These are phyloP conservation scores for Fusarium concolor DNA, from an alignment of 2,329 filamentous ascomycete species.

Conservation along the genomic window DNA sequence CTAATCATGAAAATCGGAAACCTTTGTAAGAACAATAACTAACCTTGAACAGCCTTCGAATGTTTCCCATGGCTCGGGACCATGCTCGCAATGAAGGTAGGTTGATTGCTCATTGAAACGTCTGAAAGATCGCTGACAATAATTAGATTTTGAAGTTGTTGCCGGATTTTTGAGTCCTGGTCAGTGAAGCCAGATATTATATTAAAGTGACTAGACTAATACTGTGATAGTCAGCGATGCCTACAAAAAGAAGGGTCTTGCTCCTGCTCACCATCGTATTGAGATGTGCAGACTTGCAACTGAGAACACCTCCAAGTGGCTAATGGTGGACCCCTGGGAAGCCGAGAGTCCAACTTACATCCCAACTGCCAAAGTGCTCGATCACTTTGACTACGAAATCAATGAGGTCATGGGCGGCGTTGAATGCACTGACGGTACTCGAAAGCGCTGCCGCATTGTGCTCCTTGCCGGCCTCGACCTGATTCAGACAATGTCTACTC, in stretches of 20 bases:
- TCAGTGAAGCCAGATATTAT: constrained; percentile 29
- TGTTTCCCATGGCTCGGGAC: constrained; percentile 89
- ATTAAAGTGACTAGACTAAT: constrained; percentile 3
- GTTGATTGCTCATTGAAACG: constrained; percentile 13
- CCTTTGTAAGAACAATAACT: neutral
- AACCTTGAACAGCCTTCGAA: constrained; percentile 18
- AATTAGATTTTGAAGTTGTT: constrained; percentile 77
- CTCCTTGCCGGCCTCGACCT: constrained; percentile 84
- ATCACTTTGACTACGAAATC: constrained; percentile 92
- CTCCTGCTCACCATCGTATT: constrained; percentile 53
- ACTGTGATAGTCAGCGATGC: constrained; percentile 47
- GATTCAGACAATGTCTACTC: constrained; percentile 78
- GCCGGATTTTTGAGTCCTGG: constrained; percentile 70
- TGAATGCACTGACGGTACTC: constrained; percentile 72
- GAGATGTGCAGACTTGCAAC: constrained; percentile 89
- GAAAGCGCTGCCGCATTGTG: constrained; percentile 77
- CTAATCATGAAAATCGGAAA: neutral
- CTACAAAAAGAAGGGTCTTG: constrained; percentile 55
- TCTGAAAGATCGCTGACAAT: constrained; percentile 9
- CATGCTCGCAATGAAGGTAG: constrained; percentile 68
- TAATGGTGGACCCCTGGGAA: constrained; percentile 92
- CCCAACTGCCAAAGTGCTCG: constrained; percentile 87
- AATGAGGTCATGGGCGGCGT: constrained; percentile 83
- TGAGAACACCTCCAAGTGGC: constrained; percentile 75
- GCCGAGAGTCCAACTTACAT: constrained; percentile 84